A percentile compares a stretch with the other conserved stretches of the same genome.
Evolutionary conservation across 2,329 filamentous ascomycete species (phyloP).

Genomic region (Penicillium vulpinum): DNA sequence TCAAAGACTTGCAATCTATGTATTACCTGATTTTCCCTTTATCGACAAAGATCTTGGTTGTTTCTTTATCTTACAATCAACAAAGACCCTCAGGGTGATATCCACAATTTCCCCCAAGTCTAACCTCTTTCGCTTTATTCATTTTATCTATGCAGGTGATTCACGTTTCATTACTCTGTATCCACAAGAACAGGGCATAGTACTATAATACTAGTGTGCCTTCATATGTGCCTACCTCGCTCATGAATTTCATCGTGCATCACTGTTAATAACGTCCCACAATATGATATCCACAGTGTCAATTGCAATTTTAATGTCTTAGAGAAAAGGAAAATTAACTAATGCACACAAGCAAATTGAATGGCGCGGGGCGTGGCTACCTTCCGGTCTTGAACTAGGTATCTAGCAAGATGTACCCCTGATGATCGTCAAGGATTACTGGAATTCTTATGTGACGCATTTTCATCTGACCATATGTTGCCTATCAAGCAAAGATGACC

Average conservation of each 20-base stretch:
- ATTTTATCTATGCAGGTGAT: background rate
- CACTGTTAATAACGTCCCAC: background rate
- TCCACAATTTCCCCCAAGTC: no score
- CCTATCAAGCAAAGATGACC: background rate
- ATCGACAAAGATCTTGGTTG: background rate
- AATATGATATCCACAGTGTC: background rate
- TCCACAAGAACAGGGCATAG: background rate
- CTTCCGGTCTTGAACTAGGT: background rate
- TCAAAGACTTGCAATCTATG: no score
- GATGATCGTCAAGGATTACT: background rate
- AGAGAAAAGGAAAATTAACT: background rate
- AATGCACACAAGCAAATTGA: background rate
- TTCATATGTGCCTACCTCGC: background rate
- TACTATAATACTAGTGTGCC: background rate
- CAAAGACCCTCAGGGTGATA: no score
- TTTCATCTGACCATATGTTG: background rate
- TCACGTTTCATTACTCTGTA: background rate
- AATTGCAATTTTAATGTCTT: background rate
- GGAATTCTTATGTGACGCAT: background rate
- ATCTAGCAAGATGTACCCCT: background rate
- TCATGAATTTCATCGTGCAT: background rate
- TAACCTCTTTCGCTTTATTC: background rate
- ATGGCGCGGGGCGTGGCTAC: background rate
- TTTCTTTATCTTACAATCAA: background rate
- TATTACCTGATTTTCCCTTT: no score